These are phyloP conservation scores for Herpetospermum pedunculosum DNA, from an alignment of 306 rosid species.

Conservation along the genomic window DNA sequence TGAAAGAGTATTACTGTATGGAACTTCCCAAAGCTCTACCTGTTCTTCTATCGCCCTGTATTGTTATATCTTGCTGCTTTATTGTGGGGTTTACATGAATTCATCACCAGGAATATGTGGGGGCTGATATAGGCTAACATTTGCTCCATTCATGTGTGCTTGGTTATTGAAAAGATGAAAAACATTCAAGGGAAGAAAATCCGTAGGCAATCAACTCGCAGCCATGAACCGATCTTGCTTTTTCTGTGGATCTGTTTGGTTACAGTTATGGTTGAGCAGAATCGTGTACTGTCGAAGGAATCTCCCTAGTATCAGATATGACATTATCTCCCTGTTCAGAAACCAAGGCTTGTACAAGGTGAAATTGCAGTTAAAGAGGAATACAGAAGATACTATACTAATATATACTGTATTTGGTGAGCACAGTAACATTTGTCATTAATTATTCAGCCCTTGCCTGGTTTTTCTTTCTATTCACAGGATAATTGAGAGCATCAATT, in stretches of 20 bases:
- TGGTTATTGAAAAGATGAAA: background rate
- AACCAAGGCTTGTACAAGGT: background rate
- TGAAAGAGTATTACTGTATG: background rate
- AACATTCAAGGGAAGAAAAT: background rate
- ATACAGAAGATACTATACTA: background rate
- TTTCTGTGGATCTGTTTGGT: background rate
- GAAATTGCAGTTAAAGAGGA: background rate
- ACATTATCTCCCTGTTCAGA: background rate
- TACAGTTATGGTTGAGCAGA: background rate
- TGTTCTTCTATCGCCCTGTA: background rate
- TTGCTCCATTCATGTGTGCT: background rate
- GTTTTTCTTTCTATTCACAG: background rate
- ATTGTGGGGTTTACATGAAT: constrained; percentile 1
- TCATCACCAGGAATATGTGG: background rate
- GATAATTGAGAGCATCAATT: background rate
- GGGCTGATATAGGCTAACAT: background rate
- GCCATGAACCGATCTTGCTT: background rate
- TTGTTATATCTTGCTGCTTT: background rate
- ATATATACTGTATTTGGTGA: background rate
- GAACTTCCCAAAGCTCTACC: constrained; percentile 1
- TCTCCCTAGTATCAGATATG: background rate
- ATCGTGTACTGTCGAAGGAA: background rate
- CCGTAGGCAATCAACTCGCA: background rate
- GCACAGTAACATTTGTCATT: background rate
- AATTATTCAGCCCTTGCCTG: background rate